Percentiles rank a stretch among this genome's conserved stretches.
Evolutionary conservation across 768 basidiomycete genomes (phyloP).

Genomic region (Termitomyces heimii): DNA sequence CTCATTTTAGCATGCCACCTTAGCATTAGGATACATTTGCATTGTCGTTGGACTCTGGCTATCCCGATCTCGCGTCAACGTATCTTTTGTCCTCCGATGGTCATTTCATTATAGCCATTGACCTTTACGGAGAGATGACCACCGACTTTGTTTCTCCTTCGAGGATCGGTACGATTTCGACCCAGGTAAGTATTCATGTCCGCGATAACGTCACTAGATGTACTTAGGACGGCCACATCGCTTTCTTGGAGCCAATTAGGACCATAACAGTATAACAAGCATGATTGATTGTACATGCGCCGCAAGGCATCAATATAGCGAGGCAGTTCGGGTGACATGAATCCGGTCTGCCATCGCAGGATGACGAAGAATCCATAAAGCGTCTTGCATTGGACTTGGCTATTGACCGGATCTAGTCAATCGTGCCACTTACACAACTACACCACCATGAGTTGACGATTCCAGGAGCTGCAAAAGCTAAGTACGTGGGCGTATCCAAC

Average conservation of each 20-base stretch:
- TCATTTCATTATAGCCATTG: not conserved
- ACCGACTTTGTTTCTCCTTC: not conserved
- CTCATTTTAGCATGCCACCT: not conserved
- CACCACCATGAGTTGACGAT: not conserved
- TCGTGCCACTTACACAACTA: not conserved
- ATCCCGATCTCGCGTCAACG: not conserved
- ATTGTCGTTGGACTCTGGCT: not conserved
- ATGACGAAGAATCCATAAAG: not conserved
- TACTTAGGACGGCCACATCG: not conserved
- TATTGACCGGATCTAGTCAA: not conserved
- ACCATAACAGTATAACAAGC: not conserved
- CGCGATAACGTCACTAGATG: not conserved
- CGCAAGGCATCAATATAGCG: not conserved
- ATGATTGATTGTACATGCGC: not conserved
- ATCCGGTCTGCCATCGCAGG: not conserved
- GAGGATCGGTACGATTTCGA: too few relatives aligned
- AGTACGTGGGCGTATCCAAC: constrained; percentile 7
- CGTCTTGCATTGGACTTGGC: not conserved
- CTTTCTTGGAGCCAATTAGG: not conserved
- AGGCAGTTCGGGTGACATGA: constrained; percentile 3
- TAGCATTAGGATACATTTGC: not conserved
- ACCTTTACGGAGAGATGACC: not conserved
- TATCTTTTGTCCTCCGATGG: not conserved
- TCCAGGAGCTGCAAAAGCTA: not conserved
- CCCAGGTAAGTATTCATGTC: not conserved